phyloP scores from a whole-genome alignment of 2,329 filamentous ascomycete genomes.

The Mariannaea sp. region DNA sequence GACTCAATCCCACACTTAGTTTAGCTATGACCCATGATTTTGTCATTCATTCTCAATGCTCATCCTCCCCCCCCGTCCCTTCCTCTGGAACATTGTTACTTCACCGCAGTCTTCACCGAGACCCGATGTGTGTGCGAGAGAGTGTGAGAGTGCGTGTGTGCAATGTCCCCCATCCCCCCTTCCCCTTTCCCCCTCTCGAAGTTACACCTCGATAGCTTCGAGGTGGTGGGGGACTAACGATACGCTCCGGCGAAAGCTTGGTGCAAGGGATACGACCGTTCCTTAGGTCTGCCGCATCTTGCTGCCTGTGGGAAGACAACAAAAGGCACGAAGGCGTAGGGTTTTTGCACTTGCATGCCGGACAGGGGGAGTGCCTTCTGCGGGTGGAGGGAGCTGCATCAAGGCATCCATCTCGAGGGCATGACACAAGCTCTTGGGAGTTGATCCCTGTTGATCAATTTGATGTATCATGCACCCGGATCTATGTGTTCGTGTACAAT shows the following conservation, averaged over 20 bases:
- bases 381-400: slow-evolving; percentile 11
- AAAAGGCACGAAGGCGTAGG: neutral
- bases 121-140: too few species aligned
- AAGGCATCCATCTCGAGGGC: neutral
- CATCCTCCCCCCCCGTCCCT: too few species aligned
- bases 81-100: neutral
- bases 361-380: slow-evolving; percentile 12
- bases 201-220: neutral
- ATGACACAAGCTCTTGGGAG: neutral
- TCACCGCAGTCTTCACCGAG: slow-evolving; percentile 6
- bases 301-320: slow-evolving; percentile 7
- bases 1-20: neutral
- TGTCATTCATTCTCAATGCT: too few species aligned
- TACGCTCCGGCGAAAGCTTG: slow-evolving; percentile 4
- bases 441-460: neutral
- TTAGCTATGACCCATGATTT: neutral
- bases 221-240: slow-evolving; percentile 1
- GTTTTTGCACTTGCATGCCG: neutral
- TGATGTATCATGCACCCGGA: neutral
- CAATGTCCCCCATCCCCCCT: neutral
- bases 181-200: too few species aligned
- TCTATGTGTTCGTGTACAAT: neutral
- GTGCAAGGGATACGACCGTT: neutral
- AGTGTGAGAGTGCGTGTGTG: too few species aligned
- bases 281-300: neutral